These are phyloP conservation scores for Volvox africanus DNA, from an alignment of 139 green algal species.

Conservation along the genomic window DNA sequence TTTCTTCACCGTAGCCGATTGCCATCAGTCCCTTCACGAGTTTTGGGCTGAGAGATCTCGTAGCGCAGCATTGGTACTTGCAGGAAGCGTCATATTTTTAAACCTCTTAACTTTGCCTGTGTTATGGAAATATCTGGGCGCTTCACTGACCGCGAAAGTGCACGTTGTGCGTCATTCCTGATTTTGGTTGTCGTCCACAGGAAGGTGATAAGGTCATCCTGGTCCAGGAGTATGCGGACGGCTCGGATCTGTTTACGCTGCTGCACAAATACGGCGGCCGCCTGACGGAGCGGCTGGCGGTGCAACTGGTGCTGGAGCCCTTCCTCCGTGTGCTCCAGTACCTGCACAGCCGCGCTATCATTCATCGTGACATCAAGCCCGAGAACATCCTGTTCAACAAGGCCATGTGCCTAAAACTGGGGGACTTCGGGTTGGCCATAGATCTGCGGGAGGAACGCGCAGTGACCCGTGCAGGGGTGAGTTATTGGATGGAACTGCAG, in stretches of 20 bases:
- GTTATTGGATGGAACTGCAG: neutral
- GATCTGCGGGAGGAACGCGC: slow-evolving; percentile 70
- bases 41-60: too few relatives aligned
- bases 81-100: too few relatives aligned
- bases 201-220: slow-evolving; percentile 63
- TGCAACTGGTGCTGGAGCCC: slow-evolving; percentile 75
- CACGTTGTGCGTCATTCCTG: neutral
- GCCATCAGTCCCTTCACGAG: too few relatives aligned
- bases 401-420: slow-evolving; percentile 70
- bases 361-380: slow-evolving; percentile 75
- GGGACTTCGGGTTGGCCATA: slow-evolving; percentile 80
- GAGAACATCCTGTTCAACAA: slow-evolving; percentile 76
- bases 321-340: slow-evolving; percentile 73
- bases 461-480: slow-evolving; percentile 74
- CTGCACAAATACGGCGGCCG: slow-evolving; percentile 72
- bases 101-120: too few relatives aligned
- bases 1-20: too few relatives aligned
- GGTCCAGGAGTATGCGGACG: slow-evolving; percentile 72
- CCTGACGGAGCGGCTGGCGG: slow-evolving; percentile 68
- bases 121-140: too few relatives aligned
- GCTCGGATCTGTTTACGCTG: slow-evolving; percentile 69
- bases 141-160: too few relatives aligned
- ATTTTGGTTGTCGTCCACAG: neutral
- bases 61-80: too few relatives aligned
- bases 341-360: slow-evolving; percentile 59